Evolutionary conservation across 768 basidiomycete genomes (phyloP).

Genomic region (Gyrodon lividus): DNA sequence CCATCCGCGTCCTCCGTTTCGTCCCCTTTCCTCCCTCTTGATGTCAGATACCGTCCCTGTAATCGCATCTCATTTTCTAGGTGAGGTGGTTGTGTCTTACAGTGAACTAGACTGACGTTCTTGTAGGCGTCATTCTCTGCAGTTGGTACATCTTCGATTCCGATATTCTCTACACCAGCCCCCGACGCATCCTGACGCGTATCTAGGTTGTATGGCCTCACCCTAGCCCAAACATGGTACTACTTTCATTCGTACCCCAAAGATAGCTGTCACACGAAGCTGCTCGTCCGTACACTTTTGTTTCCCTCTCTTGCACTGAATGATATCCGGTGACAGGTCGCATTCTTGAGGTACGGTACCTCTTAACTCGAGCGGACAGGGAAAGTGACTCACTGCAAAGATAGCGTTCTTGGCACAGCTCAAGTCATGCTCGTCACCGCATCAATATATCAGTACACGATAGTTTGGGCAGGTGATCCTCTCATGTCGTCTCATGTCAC

Average conservation of each 20-base stretch:
- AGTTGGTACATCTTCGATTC: conserved; percentile 25
- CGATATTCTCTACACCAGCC: background rate
- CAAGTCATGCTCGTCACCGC: conserved; percentile 30
- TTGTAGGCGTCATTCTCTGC: conserved; percentile 32
- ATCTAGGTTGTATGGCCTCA: conserved; percentile 35
- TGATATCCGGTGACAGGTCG: conserved; percentile 18
- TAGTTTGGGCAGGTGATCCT: conserved; percentile 26
- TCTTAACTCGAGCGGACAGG: background rate
- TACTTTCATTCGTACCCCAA: conserved; percentile 33
- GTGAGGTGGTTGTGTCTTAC: conserved; percentile 3
- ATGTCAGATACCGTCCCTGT: conserved; percentile 21
- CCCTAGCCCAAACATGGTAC: conserved; percentile 34
- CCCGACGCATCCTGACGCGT: background rate
- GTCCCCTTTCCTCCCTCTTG: conserved; percentile 1
- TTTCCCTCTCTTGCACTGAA: background rate
- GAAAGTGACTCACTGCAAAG: conserved; percentile 2
- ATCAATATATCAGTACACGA: conserved; percentile 34
- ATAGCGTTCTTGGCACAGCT: conserved; percentile 26
- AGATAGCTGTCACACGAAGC: conserved; percentile 31
- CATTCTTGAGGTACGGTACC: conserved; percentile 24
- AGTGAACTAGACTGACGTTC: conserved; percentile 1
- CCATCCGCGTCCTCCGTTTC: background rate
- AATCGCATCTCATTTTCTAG: conserved; percentile 30
- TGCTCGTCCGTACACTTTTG: conserved; percentile 24
- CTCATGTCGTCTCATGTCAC: conserved; percentile 28